A percentile compares a stretch with the other conserved stretches of the same genome.
Conservation (phyloP, 257 asterid genomes). For the Solanum chiquidenum region DNA sequence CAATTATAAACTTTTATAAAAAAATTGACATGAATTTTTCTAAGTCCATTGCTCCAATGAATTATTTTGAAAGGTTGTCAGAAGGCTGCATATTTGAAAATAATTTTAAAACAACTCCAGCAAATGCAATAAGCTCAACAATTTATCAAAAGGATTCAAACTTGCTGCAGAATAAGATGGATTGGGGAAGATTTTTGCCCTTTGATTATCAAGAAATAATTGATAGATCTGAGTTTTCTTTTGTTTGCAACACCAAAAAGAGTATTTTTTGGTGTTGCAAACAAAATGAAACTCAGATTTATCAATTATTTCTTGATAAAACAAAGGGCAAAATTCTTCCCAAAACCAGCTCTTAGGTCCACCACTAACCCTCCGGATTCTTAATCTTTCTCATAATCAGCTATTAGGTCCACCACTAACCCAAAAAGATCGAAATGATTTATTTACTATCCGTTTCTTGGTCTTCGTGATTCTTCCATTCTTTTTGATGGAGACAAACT, state of each 20-base stretch:
- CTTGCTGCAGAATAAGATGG: slow-evolving; percentile 11
- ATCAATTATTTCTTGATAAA: too few relatives aligned
- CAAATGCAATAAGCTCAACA: slow-evolving; percentile 24
- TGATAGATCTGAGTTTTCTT: not conserved
- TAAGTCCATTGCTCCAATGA: not conserved
- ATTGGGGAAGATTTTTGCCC: slow-evolving; percentile 14
- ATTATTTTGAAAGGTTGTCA: slow-evolving; percentile 4
- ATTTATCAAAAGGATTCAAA: slow-evolving; percentile 11
- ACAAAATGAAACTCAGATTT: too few relatives aligned
- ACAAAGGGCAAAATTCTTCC: too few relatives aligned
- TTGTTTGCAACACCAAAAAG: not conserved
- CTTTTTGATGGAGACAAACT: not conserved
- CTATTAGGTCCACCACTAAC: too few relatives aligned
- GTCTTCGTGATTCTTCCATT: not conserved
- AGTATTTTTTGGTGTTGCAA: not conserved
- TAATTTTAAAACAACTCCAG: slow-evolving; percentile 28
- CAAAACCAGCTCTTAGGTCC: too few relatives aligned
- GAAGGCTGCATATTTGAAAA: slow-evolving; percentile 36
- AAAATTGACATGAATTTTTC: not conserved
- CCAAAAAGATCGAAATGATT: too few relatives aligned
- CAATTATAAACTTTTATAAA: not conserved
- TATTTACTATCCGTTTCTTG: not conserved
- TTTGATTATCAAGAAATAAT: slow-evolving; percentile 14
- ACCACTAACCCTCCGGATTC: too few relatives aligned
- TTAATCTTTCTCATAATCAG: too few relatives aligned